Conservation (phyloP, 306 rosid species). For the Gynostemma pentaphyllum region DNA sequence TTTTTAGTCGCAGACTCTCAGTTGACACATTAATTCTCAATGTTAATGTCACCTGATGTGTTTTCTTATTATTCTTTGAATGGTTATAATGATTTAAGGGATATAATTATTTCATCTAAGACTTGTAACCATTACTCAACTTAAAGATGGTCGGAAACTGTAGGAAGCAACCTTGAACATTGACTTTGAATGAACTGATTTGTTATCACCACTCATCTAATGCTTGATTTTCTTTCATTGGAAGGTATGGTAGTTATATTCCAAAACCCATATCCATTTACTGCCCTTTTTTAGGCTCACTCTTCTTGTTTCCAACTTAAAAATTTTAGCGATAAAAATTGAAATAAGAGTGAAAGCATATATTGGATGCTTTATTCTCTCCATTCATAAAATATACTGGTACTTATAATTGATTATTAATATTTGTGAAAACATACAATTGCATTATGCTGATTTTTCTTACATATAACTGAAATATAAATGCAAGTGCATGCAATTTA, state of each 20-base stretch:
- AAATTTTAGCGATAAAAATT: background rate
- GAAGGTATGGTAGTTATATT: too few relatives aligned
- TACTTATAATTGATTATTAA: background rate
- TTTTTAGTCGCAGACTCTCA: background rate
- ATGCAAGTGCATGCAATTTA: background rate
- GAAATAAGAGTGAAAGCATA: background rate
- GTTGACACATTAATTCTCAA: background rate
- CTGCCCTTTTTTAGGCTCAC: too few relatives aligned
- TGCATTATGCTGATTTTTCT: constrained; percentile 3
- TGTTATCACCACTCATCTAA: too few relatives aligned
- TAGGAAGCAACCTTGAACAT: too few relatives aligned
- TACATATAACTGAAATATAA: background rate
- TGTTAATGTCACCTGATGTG: background rate
- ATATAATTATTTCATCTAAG: background rate
- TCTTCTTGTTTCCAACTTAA: too few relatives aligned
- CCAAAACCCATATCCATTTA: too few relatives aligned
- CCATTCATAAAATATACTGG: background rate
- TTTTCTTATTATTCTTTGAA: background rate
- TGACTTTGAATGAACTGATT: too few relatives aligned
- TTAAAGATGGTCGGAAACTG: too few relatives aligned
- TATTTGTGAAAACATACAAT: background rate
- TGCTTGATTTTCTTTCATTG: too few relatives aligned
- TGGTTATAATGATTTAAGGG: background rate
- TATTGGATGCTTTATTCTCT: background rate
- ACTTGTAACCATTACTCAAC: too few relatives aligned